These are phyloP conservation scores for Ceratobasidium sp. DNA, from an alignment of 1,284 basidiomycete genomes.

Conservation along the genomic window DNA sequence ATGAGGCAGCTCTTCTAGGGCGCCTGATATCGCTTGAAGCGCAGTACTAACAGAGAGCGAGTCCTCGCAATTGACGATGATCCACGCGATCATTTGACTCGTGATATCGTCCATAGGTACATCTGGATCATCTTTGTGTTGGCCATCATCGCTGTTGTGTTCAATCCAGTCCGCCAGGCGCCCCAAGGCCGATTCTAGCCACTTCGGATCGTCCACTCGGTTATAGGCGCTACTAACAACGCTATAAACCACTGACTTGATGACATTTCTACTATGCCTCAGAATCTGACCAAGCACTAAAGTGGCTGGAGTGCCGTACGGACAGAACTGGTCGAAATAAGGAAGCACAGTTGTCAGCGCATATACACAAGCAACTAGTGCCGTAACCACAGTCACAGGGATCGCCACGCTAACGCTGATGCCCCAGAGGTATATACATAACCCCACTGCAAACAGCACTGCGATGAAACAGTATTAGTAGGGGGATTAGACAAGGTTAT, in stretches of 20 bases:
- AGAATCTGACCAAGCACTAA: no score
- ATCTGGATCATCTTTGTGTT: not conserved
- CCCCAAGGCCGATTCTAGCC: not conserved
- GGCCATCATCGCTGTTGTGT: not conserved
- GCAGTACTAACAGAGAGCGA: constrained; percentile 3
- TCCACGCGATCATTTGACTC: not conserved
- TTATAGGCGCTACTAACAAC: no score
- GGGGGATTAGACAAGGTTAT: no score
- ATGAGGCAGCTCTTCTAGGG: not conserved
- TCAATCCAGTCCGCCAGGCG: not conserved
- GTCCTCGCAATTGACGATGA: constrained; percentile 18
- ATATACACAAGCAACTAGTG: not conserved
- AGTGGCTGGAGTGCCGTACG: constrained; percentile 21
- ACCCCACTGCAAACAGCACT: constrained; percentile 21
- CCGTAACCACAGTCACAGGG: not conserved
- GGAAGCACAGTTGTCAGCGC: not conserved
- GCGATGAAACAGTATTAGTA: not conserved
- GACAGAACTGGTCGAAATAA: not conserved
- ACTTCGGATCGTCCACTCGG: not conserved
- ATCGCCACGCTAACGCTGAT: not conserved
- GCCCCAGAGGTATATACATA: constrained; percentile 15
- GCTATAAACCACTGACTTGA: not conserved
- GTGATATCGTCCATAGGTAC: not conserved
- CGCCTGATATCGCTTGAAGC: constrained; percentile 6
- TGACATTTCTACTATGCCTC: no score